These are phyloP conservation scores for Fusarium nisikadoi DNA, from an alignment of 2,329 filamentous ascomycete genomes.

Conservation along the genomic window DNA sequence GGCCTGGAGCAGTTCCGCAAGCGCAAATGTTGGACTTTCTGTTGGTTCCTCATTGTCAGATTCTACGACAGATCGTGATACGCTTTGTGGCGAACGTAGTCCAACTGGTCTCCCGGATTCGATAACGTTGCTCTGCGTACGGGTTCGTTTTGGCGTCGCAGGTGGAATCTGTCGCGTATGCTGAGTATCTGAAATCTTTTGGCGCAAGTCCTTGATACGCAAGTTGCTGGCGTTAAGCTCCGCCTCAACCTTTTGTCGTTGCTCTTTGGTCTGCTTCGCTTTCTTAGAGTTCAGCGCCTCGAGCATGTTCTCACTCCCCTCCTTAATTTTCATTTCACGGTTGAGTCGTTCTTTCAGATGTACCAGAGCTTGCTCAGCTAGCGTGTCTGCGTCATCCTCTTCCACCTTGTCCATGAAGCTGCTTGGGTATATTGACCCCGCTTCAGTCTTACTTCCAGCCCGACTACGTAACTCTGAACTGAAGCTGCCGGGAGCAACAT, in stretches of 20 bases:
- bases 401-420: conserved; percentile 67
- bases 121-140: conserved; percentile 59
- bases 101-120: conserved; percentile 58
- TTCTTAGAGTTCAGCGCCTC: conserved; percentile 96
- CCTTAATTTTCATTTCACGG: conserved; percentile 97
- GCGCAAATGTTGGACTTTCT: conserved; percentile 91
- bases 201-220: conserved; percentile 70
- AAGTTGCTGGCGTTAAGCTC: conserved; percentile 91
- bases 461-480: conserved; percentile 83
- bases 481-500: conserved; percentile 84
- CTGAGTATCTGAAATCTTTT: conserved; percentile 70
- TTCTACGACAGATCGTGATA: conserved; percentile 64
- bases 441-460: conserved; percentile 51
- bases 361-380: conserved; percentile 78
- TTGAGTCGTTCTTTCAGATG: conserved; percentile 85
- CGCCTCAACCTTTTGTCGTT: conserved; percentile 80
- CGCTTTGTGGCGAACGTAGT: conserved; percentile 67
- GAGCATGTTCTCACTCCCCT: conserved; percentile 96
- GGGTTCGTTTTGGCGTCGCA: conserved; percentile 63
- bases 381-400: conserved; percentile 66
- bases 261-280: conserved; percentile 92
- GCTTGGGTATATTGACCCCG: conserved; percentile 50
- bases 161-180: conserved; percentile 59
- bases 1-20: conserved; percentile 90
- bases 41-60: conserved; percentile 74